Percentiles rank a stretch among this genome's conserved stretches.
Evolutionary conservation across 768 basidiomycete species (phyloP).

Genomic region (Thelephora ganbajun): DNA sequence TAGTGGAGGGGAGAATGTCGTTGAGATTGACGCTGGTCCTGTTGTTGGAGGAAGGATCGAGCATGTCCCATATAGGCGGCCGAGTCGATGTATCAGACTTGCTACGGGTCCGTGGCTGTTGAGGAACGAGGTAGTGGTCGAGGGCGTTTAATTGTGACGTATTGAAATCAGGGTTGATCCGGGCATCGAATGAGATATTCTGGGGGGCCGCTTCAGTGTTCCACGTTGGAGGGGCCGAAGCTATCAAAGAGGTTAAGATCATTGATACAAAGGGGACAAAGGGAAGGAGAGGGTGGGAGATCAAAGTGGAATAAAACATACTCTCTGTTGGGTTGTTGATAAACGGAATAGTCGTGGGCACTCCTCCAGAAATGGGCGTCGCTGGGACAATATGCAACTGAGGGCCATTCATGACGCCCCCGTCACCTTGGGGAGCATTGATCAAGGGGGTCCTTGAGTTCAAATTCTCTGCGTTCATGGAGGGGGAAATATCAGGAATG

Average conservation of each 20-base stretch:
- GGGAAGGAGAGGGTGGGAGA: too few species aligned
- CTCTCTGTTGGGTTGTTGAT: slow-evolving; percentile 38
- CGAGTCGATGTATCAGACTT: slow-evolving; percentile 48
- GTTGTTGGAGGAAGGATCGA: slow-evolving; percentile 14
- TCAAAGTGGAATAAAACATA: slow-evolving; percentile 17
- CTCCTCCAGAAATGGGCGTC: slow-evolving; percentile 59
- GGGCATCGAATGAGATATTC: not conserved
- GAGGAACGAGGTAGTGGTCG: slow-evolving; percentile 18
- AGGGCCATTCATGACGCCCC: slow-evolving; percentile 35
- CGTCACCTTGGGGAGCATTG: slow-evolving; percentile 48
- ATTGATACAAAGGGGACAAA: not conserved
- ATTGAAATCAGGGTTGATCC: not conserved
- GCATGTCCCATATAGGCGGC: slow-evolving; percentile 36
- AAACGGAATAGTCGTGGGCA: slow-evolving; percentile 34
- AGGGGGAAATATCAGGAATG: slow-evolving; percentile 38
- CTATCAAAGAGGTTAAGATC: slow-evolving; percentile 7
- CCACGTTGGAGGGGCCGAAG: slow-evolving; percentile 9
- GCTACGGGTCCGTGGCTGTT: slow-evolving; percentile 34
- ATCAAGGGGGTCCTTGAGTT: slow-evolving; percentile 33
- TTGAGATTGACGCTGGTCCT: slow-evolving; percentile 23
- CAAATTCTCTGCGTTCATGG: slow-evolving; percentile 13
- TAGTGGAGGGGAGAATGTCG: slow-evolving; percentile 23
- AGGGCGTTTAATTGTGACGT: not conserved
- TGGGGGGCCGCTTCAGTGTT: not conserved
- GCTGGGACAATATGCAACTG: slow-evolving; percentile 72